Evolutionary conservation across 2,329 filamentous ascomycete genomes (phyloP).

Genomic region (Ilyonectria destructans): DNA sequence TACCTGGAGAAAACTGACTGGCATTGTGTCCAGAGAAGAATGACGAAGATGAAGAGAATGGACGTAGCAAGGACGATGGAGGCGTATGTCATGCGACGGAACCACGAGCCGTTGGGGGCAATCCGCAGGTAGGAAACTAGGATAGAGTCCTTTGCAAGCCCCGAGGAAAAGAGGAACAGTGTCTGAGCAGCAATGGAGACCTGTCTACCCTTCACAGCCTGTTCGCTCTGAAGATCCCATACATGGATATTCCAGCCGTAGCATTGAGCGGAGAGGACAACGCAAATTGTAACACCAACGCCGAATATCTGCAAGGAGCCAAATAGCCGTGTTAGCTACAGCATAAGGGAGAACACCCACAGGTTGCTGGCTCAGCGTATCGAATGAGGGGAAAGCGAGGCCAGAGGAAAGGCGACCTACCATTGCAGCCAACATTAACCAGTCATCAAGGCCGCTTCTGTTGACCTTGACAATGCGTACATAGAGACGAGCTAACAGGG

Average conservation of each 20-base stretch:
- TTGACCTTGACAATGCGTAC: slow-evolving; percentile 55
- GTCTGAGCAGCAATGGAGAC: slow-evolving; percentile 60
- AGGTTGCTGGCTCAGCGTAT: background rate
- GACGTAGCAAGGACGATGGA: slow-evolving; percentile 50
- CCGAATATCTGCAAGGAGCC: slow-evolving; percentile 50
- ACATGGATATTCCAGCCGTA: slow-evolving; percentile 59
- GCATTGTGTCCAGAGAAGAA: slow-evolving; percentile 58
- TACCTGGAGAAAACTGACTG: slow-evolving; percentile 41
- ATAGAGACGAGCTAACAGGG: slow-evolving; percentile 56
- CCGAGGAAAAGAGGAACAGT: slow-evolving; percentile 58
- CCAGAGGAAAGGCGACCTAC: slow-evolving; percentile 45
- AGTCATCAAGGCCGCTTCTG: slow-evolving; percentile 58
- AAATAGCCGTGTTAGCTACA: slow-evolving; percentile 31
- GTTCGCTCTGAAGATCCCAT: slow-evolving; percentile 53
- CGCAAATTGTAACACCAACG: slow-evolving; percentile 53
- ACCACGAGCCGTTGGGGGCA: slow-evolving; percentile 53
- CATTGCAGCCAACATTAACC: slow-evolving; percentile 59
- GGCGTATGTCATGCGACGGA: slow-evolving; percentile 51
- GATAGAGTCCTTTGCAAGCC: slow-evolving; percentile 59
- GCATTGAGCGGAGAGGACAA: slow-evolving; percentile 54
- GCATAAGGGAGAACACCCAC: background rate
- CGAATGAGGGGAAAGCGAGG: slow-evolving; percentile 27
- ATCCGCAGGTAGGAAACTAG: slow-evolving; percentile 59
- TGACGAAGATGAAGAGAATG: slow-evolving; percentile 51
- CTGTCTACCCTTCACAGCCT: slow-evolving; percentile 53